phyloP scores from a whole-genome alignment of 2,329 filamentous ascomycete genomes.

The Pseudomassariella vexata region DNA sequence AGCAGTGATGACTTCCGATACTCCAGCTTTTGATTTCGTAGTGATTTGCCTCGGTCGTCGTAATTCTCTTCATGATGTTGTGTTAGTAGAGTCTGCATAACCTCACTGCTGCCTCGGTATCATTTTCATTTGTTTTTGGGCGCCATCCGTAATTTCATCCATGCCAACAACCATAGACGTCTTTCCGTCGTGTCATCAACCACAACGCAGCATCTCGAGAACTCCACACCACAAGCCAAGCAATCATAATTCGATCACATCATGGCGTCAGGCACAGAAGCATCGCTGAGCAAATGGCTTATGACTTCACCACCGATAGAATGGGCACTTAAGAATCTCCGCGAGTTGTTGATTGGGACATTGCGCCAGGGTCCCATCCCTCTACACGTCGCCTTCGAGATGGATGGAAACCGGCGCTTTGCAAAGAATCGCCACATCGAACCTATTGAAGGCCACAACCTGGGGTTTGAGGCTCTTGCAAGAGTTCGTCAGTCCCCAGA shows the following conservation, averaged over 20 bases:
- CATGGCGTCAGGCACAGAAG: conserved; percentile 4
- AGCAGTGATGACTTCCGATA: no score
- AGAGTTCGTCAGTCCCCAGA: conserved; percentile 48
- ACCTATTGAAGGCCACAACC: conserved; percentile 90
- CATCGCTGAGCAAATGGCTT: conserved; percentile 56
- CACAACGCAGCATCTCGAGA: no score
- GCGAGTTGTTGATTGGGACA: conserved; percentile 82
- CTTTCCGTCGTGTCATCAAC: no score
- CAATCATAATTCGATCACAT: neutral
- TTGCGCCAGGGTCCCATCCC: conserved; percentile 87
- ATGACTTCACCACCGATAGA: conserved; percentile 85
- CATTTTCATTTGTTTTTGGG: neutral
- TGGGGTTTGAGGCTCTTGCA: conserved; percentile 92
- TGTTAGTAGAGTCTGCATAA: neutral
- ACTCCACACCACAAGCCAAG: neutral
- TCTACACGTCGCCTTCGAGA: conserved; percentile 96
- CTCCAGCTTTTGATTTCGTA: no score
- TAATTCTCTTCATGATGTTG: neutral
- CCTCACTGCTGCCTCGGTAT: no score
- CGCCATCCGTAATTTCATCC: no score
- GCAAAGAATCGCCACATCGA: conserved; percentile 88
- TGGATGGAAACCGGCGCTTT: conserved; percentile 96
- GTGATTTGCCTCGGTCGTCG: no score
- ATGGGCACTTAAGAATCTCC: conserved; percentile 74
- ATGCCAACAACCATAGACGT: no score